Conservation (phyloP, 2,329 filamentous ascomycete genomes). For the Emydomyces testavorans region DNA sequence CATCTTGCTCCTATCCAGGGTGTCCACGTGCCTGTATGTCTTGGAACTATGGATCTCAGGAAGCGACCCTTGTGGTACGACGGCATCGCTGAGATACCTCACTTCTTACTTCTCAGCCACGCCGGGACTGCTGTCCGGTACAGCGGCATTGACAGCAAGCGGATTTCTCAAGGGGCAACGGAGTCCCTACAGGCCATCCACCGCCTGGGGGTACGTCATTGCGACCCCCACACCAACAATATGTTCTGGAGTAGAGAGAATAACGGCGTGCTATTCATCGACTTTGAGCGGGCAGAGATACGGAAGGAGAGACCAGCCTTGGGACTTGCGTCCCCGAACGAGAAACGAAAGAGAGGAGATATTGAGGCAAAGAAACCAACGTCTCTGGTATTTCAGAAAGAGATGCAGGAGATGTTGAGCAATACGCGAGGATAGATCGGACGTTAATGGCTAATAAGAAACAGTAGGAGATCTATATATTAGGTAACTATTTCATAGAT, state of each 20-base stretch:
- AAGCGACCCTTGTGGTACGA: conserved; percentile 7
- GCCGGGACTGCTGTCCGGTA: conserved; percentile 4
- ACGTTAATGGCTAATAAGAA: no score
- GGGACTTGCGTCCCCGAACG: not conserved
- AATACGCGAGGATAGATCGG: no score
- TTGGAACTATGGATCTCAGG: conserved; percentile 17
- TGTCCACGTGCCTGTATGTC: conserved; percentile 15
- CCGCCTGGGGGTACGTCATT: conserved; percentile 11
- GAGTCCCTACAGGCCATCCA: conserved; percentile 12
- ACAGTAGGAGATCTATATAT: no score
- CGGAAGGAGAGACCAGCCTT: not conserved
- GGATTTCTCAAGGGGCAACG: conserved; percentile 1
- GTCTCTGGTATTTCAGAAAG: no score
- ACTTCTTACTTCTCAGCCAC: conserved; percentile 12
- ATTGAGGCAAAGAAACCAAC: no score
- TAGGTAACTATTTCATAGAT: no score
- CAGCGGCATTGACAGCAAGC: not conserved
- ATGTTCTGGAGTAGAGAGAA: conserved; percentile 13
- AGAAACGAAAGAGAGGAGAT: conserved; percentile 1
- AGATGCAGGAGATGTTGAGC: no score
- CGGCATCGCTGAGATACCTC: conserved; percentile 10
- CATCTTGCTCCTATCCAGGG: conserved; percentile 16
- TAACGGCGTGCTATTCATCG: conserved; percentile 13
- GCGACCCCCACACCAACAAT: conserved; percentile 9
- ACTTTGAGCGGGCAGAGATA: conserved; percentile 12